Base-by-base conservation (phyloP, 805 yeast species). In the Lachancea sp. region DNA sequence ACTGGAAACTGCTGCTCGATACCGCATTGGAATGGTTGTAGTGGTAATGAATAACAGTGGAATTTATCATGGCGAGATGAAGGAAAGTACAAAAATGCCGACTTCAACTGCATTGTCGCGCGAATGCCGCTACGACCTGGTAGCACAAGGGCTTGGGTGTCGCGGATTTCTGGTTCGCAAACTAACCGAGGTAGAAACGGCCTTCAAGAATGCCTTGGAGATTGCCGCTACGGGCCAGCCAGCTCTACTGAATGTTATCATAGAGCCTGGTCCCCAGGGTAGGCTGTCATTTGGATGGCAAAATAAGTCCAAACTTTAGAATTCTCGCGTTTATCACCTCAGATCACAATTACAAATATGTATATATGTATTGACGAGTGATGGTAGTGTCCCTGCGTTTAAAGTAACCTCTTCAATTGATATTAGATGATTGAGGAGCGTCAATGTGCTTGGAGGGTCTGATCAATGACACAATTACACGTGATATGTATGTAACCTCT, bases 1-100 rank as follows among this genome's bases (percentile, higher is more conserved):
- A 48, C 46, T 81, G n/a, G 88, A 82, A 52, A 81, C 89, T 0
- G 75, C 82, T 1, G 75, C 74, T 4, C 61, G 88, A 30, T 60
- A 68, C 20, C 53, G 66, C 2, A 57, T 80, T 17, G 80, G 81
- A 2, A 59, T 79, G 47, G 59, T 80, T 5, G 63, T 81, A 8
- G 65, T 76, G 19, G 77, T 81, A n/a, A 77, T 81, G 80, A 81
- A 81, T 58, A 81, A 81, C 54, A 72, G 80, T 22, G 89, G 89
- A 1, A 77, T 81, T 2, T 81, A 81, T 54, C 83, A 78, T 46
- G 89, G 89, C 1, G 34, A 20, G 16, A 64, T 70, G 8, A 13
- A 9, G 5, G 30, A 12, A 8, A 13, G 5, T 9, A 18, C 34
- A 8, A 39, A 40, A 2, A 63, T 63, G 3, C 54, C 73, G 26